Evolutionary conservation across 257 asterid species (phyloP), one percentile per base, ranked within the genome.

Genomic region (Solanum tacnaense): DNA sequence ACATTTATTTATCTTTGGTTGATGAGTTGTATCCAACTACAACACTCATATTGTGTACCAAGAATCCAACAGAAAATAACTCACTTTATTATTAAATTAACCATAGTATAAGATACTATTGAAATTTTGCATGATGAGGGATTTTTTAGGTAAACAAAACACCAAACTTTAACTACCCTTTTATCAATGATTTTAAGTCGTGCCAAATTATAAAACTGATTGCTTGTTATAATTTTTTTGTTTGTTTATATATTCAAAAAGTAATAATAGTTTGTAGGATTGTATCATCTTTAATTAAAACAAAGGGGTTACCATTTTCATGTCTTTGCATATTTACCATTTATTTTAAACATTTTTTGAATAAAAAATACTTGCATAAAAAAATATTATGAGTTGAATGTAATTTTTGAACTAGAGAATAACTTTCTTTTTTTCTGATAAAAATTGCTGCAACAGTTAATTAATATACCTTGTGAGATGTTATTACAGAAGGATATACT

Each of bases 161-260:
- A 92, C 93, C 94, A 90, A 93, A 92, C 91, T 90, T 49, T 49
- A 92, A 92, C 91, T 60, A 90, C 89, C 86, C 84, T 46, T 31
- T 13, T n/a, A n/a, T 67, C 15, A 39, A 38, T 18, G 5, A 21
- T 87, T 25, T 13, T 7, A 71, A 79, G 82, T 85, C 81, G 56
- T 62, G 21, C 60, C 58, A 83, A 23, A 65, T 65, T 1, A 65
- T n/a, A 65, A 65, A 65, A 10, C 1, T 5, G 0, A n/a, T 52
- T 21, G 86, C 31, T 46, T 62, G 41, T 83, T 81, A 49, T 38
- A 13, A 34, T 83, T 36, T 41, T 23, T 60, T 23, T 60, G 4
- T 34, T 34, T 34, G 5, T 34, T 34, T 34, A 34, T 34, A 34
- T 34, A 34, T 34, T 34, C 36, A 34, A 31, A 18, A 35, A 20